phyloP scores from a whole-genome alignment of 768 basidiomycete species.

The Mycena rebaudengoi region DNA sequence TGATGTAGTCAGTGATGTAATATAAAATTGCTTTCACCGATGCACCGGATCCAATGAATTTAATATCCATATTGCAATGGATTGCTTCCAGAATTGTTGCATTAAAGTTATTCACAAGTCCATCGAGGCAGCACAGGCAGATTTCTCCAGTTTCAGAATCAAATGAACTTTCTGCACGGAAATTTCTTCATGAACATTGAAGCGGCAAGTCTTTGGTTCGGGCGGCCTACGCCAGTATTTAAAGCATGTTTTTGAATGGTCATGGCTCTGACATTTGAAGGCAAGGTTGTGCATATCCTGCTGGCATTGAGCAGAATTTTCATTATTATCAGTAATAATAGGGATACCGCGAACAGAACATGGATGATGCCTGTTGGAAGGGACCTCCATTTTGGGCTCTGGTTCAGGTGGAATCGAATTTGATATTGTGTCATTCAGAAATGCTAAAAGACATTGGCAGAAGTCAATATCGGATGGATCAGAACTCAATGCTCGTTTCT shows the following conservation, averaged over 20 bases:
- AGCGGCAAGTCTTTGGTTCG: conserved; percentile 12
- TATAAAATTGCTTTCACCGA: conserved; percentile 40
- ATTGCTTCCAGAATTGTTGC: conserved; percentile 17
- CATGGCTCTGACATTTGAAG: conserved; percentile 19
- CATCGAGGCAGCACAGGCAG: background rate
- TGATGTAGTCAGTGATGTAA: conserved; percentile 49
- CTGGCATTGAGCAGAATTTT: background rate
- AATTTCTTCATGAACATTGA: conserved; percentile 17
- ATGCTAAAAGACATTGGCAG: background rate
- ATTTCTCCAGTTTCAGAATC: conserved; percentile 4
- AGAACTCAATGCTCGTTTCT: conserved; percentile 9
- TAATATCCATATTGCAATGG: conserved; percentile 27
- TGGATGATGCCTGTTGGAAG: conserved; percentile 1
- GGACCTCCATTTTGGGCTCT: background rate
- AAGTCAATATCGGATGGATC: conserved; percentile 24
- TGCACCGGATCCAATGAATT: conserved; percentile 32
- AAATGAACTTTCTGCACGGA: background rate
- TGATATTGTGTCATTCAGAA: conserved; percentile 10
- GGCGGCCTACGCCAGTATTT: conserved; percentile 20
- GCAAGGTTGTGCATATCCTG: conserved; percentile 12
- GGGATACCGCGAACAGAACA: conserved; percentile 8
- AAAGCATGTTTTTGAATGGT: conserved; percentile 19
- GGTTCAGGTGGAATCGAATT: background rate
- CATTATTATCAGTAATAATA: background rate
- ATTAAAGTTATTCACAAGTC: conserved; percentile 18